phyloP scores from a whole-genome alignment of 2,329 filamentous ascomycete genomes.

The Ascomycota sp. region DNA sequence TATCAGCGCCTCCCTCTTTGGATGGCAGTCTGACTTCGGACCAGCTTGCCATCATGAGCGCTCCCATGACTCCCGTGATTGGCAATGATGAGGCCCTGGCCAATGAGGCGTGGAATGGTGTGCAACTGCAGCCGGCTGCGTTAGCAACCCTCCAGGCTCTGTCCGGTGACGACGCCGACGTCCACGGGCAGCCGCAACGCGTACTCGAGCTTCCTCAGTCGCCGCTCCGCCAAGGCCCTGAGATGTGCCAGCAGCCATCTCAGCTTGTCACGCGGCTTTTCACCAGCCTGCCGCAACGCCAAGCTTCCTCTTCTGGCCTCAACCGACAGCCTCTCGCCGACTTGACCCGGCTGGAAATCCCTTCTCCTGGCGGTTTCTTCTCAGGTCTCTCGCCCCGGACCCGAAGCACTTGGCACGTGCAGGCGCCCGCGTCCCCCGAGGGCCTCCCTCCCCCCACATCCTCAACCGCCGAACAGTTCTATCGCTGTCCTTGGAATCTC shows the following conservation, averaged over 20 bases:
- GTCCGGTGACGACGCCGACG: conserved; percentile 38
- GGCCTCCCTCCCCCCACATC: conserved; percentile 49
- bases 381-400: conserved; percentile 55
- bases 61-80: conserved; percentile 62
- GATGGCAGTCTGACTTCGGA: conserved; percentile 79
- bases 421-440: conserved; percentile 27
- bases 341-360: conserved; percentile 65
- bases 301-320: conserved; percentile 10
- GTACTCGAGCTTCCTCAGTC: conserved; percentile 22
- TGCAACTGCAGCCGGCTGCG: conserved; percentile 57
- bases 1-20: conserved; percentile 65
- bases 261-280: conserved; percentile 23
- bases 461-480: conserved; percentile 79
- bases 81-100: conserved; percentile 29
- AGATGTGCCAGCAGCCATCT: conserved; percentile 29
- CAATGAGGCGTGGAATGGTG: conserved; percentile 45
- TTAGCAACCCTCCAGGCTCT: conserved; percentile 61
- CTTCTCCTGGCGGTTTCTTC: conserved; percentile 82
- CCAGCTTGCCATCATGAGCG: conserved; percentile 62
- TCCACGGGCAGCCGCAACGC: conserved; percentile 22
- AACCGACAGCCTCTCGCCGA: conserved; percentile 39
- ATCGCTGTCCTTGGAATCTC: conserved; percentile 58
- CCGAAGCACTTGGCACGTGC: conserved; percentile 61
- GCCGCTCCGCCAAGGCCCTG: conserved; percentile 6
- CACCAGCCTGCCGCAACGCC: conserved; percentile 5